Evolutionary conservation across 768 basidiomycete species (phyloP).

Genomic region (Boletus barrowsii): DNA sequence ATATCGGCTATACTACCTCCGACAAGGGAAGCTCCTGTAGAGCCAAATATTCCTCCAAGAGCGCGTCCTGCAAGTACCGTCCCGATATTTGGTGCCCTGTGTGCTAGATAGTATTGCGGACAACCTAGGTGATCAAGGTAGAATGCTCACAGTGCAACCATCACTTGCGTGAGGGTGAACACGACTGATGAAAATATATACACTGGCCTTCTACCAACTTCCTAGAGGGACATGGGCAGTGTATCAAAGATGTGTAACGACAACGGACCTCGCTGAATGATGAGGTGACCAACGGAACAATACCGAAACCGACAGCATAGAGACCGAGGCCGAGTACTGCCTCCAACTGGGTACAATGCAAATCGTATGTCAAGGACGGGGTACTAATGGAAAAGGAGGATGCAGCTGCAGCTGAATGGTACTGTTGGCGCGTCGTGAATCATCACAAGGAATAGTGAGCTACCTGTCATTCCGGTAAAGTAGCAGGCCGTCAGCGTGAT

Average conservation of each 20-base stretch:
- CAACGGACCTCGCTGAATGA: slow-evolving; percentile 55
- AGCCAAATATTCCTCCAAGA: slow-evolving; percentile 60
- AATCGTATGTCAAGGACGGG: slow-evolving; percentile 47
- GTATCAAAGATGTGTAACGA: neutral
- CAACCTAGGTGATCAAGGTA: neutral
- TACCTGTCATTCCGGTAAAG: slow-evolving; percentile 25
- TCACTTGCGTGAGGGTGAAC: slow-evolving; percentile 51
- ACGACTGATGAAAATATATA: slow-evolving; percentile 51
- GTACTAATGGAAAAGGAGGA: slow-evolving; percentile 55
- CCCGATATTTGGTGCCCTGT: slow-evolving; percentile 44
- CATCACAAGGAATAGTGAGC: neutral
- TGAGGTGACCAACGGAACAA: slow-evolving; percentile 59
- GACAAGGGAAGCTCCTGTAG: slow-evolving; percentile 63
- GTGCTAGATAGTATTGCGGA: neutral
- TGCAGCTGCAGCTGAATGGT: slow-evolving; percentile 42
- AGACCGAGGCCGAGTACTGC: slow-evolving; percentile 48
- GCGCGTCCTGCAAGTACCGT: slow-evolving; percentile 58
- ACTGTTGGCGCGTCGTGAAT: neutral
- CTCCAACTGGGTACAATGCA: slow-evolving; percentile 42
- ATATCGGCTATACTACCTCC: slow-evolving; percentile 71
- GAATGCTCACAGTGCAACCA: slow-evolving; percentile 27
- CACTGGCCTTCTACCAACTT: slow-evolving; percentile 62
- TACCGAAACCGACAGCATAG: slow-evolving; percentile 57
- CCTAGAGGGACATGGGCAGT: slow-evolving; percentile 32
- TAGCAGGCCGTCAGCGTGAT: slow-evolving; percentile 33